Evolutionary conservation across 495 filamentous ascomycete genomes (phyloP), one percentile per base, ranked within the genome.

Genomic region (Hypoxylon fuscum): DNA sequence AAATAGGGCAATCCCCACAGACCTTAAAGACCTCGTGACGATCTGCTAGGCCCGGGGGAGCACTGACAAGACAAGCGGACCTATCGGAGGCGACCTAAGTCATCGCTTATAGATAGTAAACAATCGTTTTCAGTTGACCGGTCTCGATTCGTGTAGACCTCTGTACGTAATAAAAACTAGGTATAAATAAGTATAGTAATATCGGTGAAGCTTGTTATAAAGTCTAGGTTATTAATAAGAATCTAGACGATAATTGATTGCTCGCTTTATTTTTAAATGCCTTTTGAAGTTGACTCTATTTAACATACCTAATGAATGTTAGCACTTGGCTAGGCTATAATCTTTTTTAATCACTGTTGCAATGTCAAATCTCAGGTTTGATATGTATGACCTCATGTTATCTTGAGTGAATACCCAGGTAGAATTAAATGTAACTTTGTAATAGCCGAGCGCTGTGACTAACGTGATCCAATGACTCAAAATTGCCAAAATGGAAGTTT

Each of bases 41-140:
- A 54, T 57, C 50, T 61, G 38, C 42, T 35, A 42, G 15, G 43
- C 51, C 21, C 4, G 3, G 35, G 40, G 40, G 8, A 55, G 46
- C 40, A 34, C 2, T 15, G 22, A 23, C 2, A 11, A 23, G 41
- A 41, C 5, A 44, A 7, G 14, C n/a, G 25, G 43, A 41, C 32
- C 43, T 52, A 10, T 14, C 32, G 38, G 15, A 59, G 49, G 44
- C 40, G 25, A 34, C 31, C 7, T 38, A 54, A 59, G 61, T 64
- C 49, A 59, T 59, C 55, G 61, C 61, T 64, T 64, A 59, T 25
- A 42, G 37, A 59, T 59, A 55, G n/a, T 31, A 20, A 6, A 22
- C 21, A n/a, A 35, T 17, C 31, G 5, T 38, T 62, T 37, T 14
- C 38, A 2, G 27, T 44, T n/a, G 25, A 8, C 21, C 14, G 6